Evolutionary conservation across 106 monocot genomes (phyloP).

Genomic region (Gastrodia elata): DNA sequence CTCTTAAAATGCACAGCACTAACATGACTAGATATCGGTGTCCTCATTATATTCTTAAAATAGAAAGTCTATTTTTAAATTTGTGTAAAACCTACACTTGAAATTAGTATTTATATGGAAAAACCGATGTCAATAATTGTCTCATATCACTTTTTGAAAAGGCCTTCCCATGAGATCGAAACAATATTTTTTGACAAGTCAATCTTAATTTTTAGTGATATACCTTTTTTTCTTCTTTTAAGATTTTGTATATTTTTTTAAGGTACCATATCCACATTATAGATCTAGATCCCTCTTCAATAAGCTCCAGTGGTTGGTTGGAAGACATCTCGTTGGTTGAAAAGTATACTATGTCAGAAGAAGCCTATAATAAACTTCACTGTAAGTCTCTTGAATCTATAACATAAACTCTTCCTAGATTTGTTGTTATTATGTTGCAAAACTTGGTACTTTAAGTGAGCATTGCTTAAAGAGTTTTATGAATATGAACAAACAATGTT

Average conservation of each 20-base stretch:
- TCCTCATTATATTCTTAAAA: too few species aligned
- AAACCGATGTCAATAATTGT: not conserved
- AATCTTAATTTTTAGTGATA: not conserved
- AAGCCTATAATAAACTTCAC: constrained; percentile 77
- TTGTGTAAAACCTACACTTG: too few species aligned
- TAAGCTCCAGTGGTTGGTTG: constrained; percentile 86
- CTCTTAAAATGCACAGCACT: too few species aligned
- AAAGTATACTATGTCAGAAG: constrained; percentile 87
- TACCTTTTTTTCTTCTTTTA: not conserved
- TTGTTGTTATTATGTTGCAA: not conserved
- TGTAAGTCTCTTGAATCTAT: constrained; percentile 31
- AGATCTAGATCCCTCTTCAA: constrained; percentile 81
- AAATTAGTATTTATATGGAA: not conserved
- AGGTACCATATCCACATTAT: constrained; percentile 78
- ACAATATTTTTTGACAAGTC: not conserved
- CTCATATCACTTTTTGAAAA: not conserved
- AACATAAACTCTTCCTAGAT: not conserved
- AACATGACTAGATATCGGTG: too few species aligned
- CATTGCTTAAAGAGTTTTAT: not conserved
- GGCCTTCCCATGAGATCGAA: not conserved
- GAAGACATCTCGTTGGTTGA: constrained; percentile 92
- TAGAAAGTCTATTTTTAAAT: too few species aligned
- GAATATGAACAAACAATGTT: not conserved
- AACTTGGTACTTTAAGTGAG: not conserved
- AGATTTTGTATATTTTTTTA: constrained; percentile 7